A percentile compares a stretch with the other conserved stretches of the same genome.
These are phyloP conservation scores for Curvularia lunata DNA, from an alignment of 2,329 filamentous ascomycete species.

Conservation along the genomic window DNA sequence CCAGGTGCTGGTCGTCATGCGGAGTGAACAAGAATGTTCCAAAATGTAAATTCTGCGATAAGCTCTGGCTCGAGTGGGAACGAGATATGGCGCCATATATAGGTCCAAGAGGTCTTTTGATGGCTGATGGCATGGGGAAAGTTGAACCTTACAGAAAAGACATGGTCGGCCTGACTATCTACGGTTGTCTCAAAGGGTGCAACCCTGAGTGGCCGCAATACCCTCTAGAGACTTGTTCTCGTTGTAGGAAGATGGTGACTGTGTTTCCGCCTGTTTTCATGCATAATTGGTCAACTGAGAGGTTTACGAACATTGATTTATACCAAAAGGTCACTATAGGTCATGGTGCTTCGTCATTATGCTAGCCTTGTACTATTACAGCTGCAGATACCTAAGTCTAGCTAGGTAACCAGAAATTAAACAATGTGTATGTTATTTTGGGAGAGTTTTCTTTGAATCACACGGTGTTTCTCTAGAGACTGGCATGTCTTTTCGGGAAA, in stretches of 20 bases:
- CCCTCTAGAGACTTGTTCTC: background rate
- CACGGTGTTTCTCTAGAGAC: too few species aligned
- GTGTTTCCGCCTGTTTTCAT: background rate
- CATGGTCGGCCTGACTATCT: background rate
- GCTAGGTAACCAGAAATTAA: too few species aligned
- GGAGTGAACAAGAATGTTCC: background rate
- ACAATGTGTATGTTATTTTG: too few species aligned
- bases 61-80: background rate
- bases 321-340: too few species aligned
- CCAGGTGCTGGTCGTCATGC: background rate
- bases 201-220: background rate
- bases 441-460: too few species aligned
- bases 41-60: background rate
- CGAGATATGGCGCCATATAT: too few species aligned
- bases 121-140: background rate
- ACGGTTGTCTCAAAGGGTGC: background rate
- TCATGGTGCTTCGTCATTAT: too few species aligned
- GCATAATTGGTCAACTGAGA: too few species aligned
- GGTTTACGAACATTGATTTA: too few species aligned
- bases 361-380: too few species aligned
- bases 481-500: background rate
- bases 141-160: background rate
- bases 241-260: too few species aligned
- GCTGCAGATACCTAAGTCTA: too few species aligned
- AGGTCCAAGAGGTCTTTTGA: background rate